Evolutionary conservation across 371 early-diverging fungal genomes (phyloP).

Genomic region (Mycotypha africana): DNA sequence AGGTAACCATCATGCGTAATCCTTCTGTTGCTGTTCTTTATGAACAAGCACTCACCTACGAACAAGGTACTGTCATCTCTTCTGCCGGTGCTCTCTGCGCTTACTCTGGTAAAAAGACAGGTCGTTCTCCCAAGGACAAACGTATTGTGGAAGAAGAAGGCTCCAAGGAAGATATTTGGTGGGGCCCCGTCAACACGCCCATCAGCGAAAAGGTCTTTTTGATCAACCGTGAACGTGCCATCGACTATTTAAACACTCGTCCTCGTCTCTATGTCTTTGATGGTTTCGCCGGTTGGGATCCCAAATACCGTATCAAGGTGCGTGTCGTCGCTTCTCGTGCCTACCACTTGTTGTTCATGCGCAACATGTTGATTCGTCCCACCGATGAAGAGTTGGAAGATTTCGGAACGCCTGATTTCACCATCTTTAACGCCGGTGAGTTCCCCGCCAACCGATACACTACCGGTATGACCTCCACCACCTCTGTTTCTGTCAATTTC

Average conservation of each 20-base stretch:
- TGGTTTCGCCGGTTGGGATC: slow-evolving; percentile 94
- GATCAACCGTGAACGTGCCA: slow-evolving; percentile 94
- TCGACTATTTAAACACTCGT: slow-evolving; percentile 95
- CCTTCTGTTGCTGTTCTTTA: slow-evolving; percentile 84
- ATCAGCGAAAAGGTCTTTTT: slow-evolving; percentile 86
- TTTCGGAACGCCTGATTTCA: slow-evolving; percentile 96
- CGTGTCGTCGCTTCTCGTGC: slow-evolving; percentile 94
- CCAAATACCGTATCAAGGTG: slow-evolving; percentile 95
- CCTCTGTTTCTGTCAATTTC: slow-evolving; percentile 91
- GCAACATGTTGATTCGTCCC: slow-evolving; percentile 97
- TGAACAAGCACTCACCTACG: slow-evolving; percentile 90
- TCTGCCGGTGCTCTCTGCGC: slow-evolving; percentile 92
- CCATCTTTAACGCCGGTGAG: slow-evolving; percentile 95
- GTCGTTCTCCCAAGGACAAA: slow-evolving; percentile 92
- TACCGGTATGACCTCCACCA: slow-evolving; percentile 94
- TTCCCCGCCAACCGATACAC: slow-evolving; percentile 97
- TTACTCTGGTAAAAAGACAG: slow-evolving; percentile 88
- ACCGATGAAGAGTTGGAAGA: slow-evolving; percentile 86
- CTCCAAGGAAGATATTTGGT: slow-evolving; percentile 84
- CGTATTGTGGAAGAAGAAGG: slow-evolving; percentile 90
- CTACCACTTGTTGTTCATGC: slow-evolving; percentile 96
- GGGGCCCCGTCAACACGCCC: slow-evolving; percentile 96
- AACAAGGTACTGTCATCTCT: slow-evolving; percentile 86
- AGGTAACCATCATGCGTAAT: slow-evolving; percentile 64
- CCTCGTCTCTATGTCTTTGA: slow-evolving; percentile 94